Evolutionary conservation across 2,329 filamentous ascomycete genomes (phyloP).

Genomic region (Aspergillus sp.): DNA sequence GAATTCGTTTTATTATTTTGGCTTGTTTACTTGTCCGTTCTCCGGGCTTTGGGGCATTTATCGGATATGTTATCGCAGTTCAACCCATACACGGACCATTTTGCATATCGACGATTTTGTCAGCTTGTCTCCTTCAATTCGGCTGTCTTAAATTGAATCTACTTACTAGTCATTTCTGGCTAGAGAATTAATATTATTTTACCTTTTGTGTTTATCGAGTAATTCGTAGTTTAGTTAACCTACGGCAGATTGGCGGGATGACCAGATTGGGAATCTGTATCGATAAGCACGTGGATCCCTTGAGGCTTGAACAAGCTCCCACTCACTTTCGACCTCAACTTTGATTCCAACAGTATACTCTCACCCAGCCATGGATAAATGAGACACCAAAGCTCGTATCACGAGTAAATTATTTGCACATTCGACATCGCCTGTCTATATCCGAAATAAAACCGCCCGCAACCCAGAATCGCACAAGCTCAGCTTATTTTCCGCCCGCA

Average conservation of each 20-base stretch:
- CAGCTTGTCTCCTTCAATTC: background rate
- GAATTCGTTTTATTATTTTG: conserved; percentile 15
- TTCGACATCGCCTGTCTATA: background rate
- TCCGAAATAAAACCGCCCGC: background rate
- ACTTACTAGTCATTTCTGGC: background rate
- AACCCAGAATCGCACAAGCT: background rate
- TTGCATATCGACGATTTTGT: background rate
- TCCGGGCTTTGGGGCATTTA: conserved; percentile 7
- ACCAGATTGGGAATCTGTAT: conserved; percentile 8
- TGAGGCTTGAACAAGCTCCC: background rate
- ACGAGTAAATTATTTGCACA: background rate
- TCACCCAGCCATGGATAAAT: background rate
- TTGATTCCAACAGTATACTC: background rate
- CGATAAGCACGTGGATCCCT: conserved; percentile 25
- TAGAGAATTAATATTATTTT: background rate
- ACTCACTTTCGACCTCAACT: background rate
- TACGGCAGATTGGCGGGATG: background rate
- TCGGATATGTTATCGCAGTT: background rate
- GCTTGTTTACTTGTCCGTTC: conserved; percentile 8
- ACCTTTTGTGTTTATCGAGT: background rate
- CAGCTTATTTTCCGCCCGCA: background rate
- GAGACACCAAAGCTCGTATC: background rate
- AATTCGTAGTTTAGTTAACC: background rate
- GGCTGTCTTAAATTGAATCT: background rate
- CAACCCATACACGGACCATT: conserved; percentile 1